Percentiles rank a stretch among this genome's conserved stretches.
Evolutionary conservation across 2,329 filamentous ascomycete genomes (phyloP).

Genomic region (Claviceps pazoutovae): DNA sequence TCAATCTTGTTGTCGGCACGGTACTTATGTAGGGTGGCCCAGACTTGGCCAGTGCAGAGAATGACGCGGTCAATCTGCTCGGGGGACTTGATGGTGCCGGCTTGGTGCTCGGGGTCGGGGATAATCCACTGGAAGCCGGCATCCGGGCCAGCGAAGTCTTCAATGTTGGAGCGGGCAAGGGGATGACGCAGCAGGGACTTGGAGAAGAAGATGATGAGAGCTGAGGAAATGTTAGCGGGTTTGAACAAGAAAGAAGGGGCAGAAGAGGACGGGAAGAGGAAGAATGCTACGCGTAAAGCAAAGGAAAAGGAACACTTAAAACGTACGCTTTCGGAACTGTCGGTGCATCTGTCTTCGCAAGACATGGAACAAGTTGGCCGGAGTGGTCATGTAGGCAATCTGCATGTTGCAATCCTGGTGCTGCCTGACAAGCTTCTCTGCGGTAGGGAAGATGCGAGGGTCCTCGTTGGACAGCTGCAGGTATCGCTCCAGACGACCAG

Average conservation of each 20-base stretch:
- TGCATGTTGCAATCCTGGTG: slow-evolving; percentile 99
- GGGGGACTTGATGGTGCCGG: slow-evolving; percentile 57
- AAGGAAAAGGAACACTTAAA: not conserved
- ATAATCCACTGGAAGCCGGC: slow-evolving; percentile 97
- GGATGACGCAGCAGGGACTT: slow-evolving; percentile 94
- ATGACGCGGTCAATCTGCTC: slow-evolving; percentile 90
- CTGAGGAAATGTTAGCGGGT: slow-evolving; percentile 26
- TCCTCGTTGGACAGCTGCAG: slow-evolving; percentile 96
- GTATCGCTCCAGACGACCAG: slow-evolving; percentile 91
- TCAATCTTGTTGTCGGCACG: slow-evolving; percentile 75
- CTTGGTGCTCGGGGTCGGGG: slow-evolving; percentile 71
- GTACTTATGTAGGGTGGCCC: slow-evolving; percentile 79
- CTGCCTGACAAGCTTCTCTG: slow-evolving; percentile 85
- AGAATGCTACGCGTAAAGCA: not conserved
- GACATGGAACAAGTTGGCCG: slow-evolving; percentile 91
- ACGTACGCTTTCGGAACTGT: slow-evolving; percentile 92
- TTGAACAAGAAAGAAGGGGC: not conserved
- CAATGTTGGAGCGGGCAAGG: slow-evolving; percentile 73
- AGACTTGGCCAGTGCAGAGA: slow-evolving; percentile 90
- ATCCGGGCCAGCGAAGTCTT: slow-evolving; percentile 72
- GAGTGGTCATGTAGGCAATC: slow-evolving; percentile 92
- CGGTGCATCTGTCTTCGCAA: slow-evolving; percentile 95
- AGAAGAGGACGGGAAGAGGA: not conserved
- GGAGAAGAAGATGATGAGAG: slow-evolving; percentile 94
- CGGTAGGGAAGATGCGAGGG: slow-evolving; percentile 76